These are phyloP conservation scores for Ascocoryne sarcoides DNA, from an alignment of 2,329 filamentous ascomycete genomes.

Conservation along the genomic window DNA sequence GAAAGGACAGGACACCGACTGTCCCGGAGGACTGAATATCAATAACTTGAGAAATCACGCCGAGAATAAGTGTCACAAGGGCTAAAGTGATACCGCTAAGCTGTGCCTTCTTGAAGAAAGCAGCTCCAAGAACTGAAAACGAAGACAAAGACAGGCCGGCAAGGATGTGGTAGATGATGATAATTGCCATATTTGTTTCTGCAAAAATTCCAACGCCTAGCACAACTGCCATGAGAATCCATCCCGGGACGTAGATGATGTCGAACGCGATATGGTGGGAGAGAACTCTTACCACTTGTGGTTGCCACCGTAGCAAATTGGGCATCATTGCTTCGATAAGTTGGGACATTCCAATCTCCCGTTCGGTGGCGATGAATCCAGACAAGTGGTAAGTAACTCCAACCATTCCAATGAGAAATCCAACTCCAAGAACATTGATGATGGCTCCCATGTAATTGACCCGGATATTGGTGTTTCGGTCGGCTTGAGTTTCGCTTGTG, in stretches of 20 bases:
- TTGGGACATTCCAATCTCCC: constrained; percentile 80
- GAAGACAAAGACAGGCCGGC: constrained; percentile 70
- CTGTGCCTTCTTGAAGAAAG: constrained; percentile 81
- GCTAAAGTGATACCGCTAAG: constrained; percentile 75
- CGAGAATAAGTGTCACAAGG: constrained; percentile 64
- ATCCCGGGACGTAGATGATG: constrained; percentile 70
- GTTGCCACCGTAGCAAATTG: constrained; percentile 62
- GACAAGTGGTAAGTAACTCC: constrained; percentile 82
- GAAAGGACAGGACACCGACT: constrained; percentile 60
- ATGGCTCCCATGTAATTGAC: constrained; percentile 63
- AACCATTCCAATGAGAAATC: constrained; percentile 70
- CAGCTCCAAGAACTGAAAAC: constrained; percentile 70
- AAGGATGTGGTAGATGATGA: constrained; percentile 67
- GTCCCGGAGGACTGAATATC: constrained; percentile 48
- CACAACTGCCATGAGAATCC: constrained; percentile 67
- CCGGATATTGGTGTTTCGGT: constrained; percentile 58
- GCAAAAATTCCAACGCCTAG: constrained; percentile 55
- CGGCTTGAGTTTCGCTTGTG: constrained; percentile 59
- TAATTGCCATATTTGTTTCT: constrained; percentile 52
- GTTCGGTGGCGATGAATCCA: constrained; percentile 75
- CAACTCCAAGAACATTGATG: constrained; percentile 67
- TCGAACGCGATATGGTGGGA: constrained; percentile 76
- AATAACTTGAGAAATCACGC: constrained; percentile 72
- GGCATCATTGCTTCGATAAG: constrained; percentile 90
- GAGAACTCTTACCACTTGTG: constrained; percentile 67